Percentiles rank a stretch among this genome's conserved stretches.
Evolutionary conservation across 129 eudicot species (phyloP).

Genomic region (carrot (Daucus carota)): DNA sequence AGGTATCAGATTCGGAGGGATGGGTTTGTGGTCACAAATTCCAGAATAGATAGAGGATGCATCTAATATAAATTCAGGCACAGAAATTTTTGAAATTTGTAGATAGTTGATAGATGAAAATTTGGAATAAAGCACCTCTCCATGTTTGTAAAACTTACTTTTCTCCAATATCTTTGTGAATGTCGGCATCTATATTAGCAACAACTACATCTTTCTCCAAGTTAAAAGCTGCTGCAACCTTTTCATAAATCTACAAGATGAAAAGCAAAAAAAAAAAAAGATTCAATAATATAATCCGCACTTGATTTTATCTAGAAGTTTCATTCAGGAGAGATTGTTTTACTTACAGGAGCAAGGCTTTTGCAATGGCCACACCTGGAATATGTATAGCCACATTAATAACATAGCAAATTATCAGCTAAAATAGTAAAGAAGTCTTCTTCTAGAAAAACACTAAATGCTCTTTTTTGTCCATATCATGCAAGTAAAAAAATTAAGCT

Average conservation of each 20-base stretch:
- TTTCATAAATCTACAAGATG: slow-evolving; percentile 66
- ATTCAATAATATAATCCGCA: not conserved
- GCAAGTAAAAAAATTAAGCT: not conserved
- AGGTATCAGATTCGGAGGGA: not conserved
- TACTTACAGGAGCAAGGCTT: slow-evolving; percentile 94
- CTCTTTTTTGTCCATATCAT: not conserved
- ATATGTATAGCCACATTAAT: not conserved
- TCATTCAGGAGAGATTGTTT: not conserved
- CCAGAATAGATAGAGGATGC: not conserved
- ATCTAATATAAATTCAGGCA: not conserved
- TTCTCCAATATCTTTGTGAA: slow-evolving; percentile 69
- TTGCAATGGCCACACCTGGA: slow-evolving; percentile 99
- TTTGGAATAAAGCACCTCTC: not conserved
- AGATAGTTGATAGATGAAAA: not conserved
- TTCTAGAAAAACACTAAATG: not conserved
- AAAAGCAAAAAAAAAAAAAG: not conserved
- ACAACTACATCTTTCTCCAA: slow-evolving; percentile 75
- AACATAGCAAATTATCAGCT: not conserved
- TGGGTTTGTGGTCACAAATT: not conserved
- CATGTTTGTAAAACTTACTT: slow-evolving; percentile 39
- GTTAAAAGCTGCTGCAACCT: slow-evolving; percentile 79
- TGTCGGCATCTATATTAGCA: slow-evolving; percentile 97
- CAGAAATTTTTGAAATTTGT: not conserved
- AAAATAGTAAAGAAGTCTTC: not conserved
- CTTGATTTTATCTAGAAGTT: not conserved